Conservation (phyloP, 2,329 filamentous ascomycete genomes). For the Cytospora paraplurivora region DNA sequence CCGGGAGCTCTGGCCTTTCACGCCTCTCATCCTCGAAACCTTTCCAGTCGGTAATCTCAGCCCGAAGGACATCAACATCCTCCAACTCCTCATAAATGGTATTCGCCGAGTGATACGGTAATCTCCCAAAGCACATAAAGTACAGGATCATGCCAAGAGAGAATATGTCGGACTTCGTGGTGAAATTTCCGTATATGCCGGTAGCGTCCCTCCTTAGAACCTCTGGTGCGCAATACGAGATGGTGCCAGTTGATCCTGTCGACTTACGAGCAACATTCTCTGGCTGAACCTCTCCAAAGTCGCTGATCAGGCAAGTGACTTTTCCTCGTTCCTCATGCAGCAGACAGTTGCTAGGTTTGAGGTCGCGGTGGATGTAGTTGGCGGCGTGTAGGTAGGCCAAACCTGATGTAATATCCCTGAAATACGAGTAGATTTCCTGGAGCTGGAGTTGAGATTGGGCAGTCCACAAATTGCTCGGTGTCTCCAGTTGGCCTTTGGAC, state of each 20-base stretch:
- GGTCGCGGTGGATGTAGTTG: slow-evolving; percentile 92
- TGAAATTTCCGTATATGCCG: slow-evolving; percentile 88
- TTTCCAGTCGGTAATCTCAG: slow-evolving; percentile 83
- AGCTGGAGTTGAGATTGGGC: slow-evolving; percentile 59
- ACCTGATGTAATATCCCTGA: slow-evolving; percentile 91
- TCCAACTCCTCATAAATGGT: slow-evolving; percentile 87
- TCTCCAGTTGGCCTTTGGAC: slow-evolving; percentile 75
- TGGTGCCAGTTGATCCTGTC: slow-evolving; percentile 91
- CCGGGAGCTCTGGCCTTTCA: slow-evolving; percentile 78
- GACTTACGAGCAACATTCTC: slow-evolving; percentile 82
- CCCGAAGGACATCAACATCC: slow-evolving; percentile 80
- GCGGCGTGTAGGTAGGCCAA: slow-evolving; percentile 86
- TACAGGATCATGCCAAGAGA: slow-evolving; percentile 98
- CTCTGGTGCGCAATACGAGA: slow-evolving; percentile 96
- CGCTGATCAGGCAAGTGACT: slow-evolving; percentile 84
- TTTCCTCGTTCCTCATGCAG: slow-evolving; percentile 71
- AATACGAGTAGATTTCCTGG: slow-evolving; percentile 95
- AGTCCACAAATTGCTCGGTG: slow-evolving; percentile 51
- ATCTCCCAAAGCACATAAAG: slow-evolving; percentile 90
- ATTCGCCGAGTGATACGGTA: slow-evolving; percentile 86
- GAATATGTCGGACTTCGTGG: slow-evolving; percentile 97
- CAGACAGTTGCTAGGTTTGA: slow-evolving; percentile 95
- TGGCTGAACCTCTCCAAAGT: slow-evolving; percentile 94
- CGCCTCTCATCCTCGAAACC: slow-evolving; percentile 80
- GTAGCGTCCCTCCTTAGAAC: slow-evolving; percentile 71